These are phyloP conservation scores for Cylindricascospora bacillispora DNA, from an alignment of 1,139 yeast species.

Conservation along the genomic window DNA sequence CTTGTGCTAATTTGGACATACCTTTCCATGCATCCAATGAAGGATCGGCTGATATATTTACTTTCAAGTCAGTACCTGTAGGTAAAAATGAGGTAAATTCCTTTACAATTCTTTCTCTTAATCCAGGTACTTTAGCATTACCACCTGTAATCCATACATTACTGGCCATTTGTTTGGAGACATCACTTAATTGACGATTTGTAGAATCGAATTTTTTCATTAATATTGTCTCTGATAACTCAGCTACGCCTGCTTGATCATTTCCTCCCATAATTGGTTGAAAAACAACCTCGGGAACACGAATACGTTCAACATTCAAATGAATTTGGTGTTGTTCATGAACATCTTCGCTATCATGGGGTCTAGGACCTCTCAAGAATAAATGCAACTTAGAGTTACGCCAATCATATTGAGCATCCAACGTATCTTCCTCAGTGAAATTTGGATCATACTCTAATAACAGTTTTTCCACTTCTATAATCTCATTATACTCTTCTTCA, in stretches of 20 bases:
- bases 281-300: conserved; percentile 84
- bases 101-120: conserved; percentile 46
- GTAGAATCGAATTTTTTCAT: conserved; percentile 50
- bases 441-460: conserved; percentile 71
- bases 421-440: conserved; percentile 74
- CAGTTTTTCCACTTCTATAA: conserved; percentile 57
- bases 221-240: conserved; percentile 58
- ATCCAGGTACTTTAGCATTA: conserved; percentile 49
- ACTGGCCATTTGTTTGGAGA: conserved; percentile 29
- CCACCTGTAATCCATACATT: conserved; percentile 87
- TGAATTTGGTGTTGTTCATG: conserved; percentile 82
- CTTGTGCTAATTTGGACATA: conserved; percentile 67
- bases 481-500: conserved; percentile 52
- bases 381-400: conserved; percentile 64
- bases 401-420: conserved; percentile 82
- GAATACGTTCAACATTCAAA: conserved; percentile 76
- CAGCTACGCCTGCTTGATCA: conserved; percentile 87
- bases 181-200: conserved; percentile 27
- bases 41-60: conserved; percentile 57
- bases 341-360: conserved; percentile 47
- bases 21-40: conserved; percentile 85
- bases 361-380: conserved; percentile 81
- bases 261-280: conserved; percentile 94
- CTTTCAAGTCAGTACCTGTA: conserved; percentile 45
- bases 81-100: conserved; percentile 71